Evolutionary conservation across 208 protist species (phyloP).

Genomic region (Trichomonas vaginalis): DNA sequence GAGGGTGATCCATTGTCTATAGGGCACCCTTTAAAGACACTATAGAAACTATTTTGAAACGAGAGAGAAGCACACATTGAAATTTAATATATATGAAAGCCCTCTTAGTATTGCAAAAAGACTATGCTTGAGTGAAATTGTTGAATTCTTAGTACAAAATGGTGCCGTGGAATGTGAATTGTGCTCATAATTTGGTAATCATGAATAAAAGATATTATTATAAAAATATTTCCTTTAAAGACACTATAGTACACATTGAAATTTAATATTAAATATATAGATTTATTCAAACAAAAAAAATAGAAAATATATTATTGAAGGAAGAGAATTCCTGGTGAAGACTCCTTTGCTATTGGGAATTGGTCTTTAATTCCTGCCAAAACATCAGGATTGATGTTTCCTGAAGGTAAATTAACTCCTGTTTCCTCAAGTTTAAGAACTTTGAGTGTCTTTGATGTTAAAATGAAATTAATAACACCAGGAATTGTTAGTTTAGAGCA

Average conservation of each 20-base stretch:
- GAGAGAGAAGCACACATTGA: too few relatives aligned
- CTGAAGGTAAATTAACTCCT: neutral
- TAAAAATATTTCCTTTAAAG: neutral
- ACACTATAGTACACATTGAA: neutral
- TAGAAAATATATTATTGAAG: neutral
- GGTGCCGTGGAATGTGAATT: neutral
- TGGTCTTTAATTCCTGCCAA: neutral
- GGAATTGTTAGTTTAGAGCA: neutral
- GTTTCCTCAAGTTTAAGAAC: neutral
- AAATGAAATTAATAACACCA: neutral
- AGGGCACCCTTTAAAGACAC: too few relatives aligned
- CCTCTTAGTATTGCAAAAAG: too few relatives aligned
- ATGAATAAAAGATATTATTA: neutral
- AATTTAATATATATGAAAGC: too few relatives aligned
- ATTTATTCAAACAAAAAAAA: neutral
- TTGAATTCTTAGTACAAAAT: neutral
- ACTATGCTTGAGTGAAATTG: neutral
- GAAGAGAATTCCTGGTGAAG: neutral
- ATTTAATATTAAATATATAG: neutral
- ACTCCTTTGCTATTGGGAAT: neutral
- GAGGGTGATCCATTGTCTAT: too few relatives aligned
- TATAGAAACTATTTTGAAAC: too few relatives aligned
- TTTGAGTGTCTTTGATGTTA: neutral
- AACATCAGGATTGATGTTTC: neutral
- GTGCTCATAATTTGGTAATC: neutral